Evolutionary conservation across 164 flowering plant species (phyloP), one percentile per base, ranked within the genome.

Genomic region (Berberis vulgaris): DNA sequence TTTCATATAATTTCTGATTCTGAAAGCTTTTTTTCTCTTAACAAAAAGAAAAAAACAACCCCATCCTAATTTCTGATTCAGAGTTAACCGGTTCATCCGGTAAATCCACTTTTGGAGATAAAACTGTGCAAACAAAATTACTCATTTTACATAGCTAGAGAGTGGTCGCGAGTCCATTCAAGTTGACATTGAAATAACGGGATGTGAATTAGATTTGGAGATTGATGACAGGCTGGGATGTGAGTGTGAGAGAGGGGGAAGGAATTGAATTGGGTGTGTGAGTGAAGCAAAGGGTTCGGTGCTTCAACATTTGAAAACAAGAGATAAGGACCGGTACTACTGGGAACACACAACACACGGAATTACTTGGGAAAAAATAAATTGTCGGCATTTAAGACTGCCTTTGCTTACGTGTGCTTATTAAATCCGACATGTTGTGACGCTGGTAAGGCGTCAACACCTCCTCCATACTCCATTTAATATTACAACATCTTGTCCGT

Each of bases 381-480:
- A 65, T 45, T 73, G 76, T 73, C 76, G 76, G 72, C 67, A 73
- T 73, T 65, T 65, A 68, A 65, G 64, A 63, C 72, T 52, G 7
- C 50, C 1, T 47, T 2, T 49, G 67, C 72, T 69, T 69, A 58
- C 72, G 72, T 69, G 69, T 58, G 64, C 44, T 58, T 45, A 39
- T 62, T 43, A 26, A 26, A 52, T 53, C 69, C 67, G 72, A 69
- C 76, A 68, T 56, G 40, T 2, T 50, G 53, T 64, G 71, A 72
- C 75, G 67, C 58, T 49, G 43, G 43, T 45, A 8, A 50, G 41
- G 53, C 72, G 72, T 64, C 67, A 63, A 64, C 26, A 26, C 26
- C 26, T 26, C 26, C 26, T 26, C 26, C 26, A 26, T 26, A 26
- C 26, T 26, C 26, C 26, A 26, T 26, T 26, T 26, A 26, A 26